A percentile compares a stretch with the other conserved stretches of the same genome.
Evolutionary conservation across 441 rosid species (phyloP).

Genomic region (Manihot esculenta): DNA sequence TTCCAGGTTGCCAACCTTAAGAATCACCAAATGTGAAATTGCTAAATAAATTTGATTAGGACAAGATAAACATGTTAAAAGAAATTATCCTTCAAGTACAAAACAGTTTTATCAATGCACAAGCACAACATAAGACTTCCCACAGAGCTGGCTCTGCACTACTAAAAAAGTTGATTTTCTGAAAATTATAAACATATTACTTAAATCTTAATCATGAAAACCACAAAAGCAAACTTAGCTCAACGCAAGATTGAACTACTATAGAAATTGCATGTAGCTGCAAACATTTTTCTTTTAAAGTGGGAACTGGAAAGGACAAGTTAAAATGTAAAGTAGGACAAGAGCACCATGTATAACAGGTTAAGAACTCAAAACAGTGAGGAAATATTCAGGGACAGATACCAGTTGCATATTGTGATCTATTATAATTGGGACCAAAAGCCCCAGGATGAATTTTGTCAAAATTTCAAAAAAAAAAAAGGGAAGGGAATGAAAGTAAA

Average conservation of each 20-base stretch:
- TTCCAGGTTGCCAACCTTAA: conserved; percentile 98
- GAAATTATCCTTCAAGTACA: background rate
- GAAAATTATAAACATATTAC: too few relatives aligned
- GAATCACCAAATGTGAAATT: conserved; percentile 28
- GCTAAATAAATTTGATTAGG: conserved; percentile 11
- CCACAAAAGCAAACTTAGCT: background rate
- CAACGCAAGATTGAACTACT: background rate
- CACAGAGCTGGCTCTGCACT: too few relatives aligned
- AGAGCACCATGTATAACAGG: background rate
- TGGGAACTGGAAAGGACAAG: background rate
- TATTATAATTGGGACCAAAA: too few relatives aligned
- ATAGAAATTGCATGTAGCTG: background rate
- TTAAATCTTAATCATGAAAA: too few relatives aligned
- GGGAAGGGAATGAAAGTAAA: conserved; percentile 17
- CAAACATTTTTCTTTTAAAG: background rate
- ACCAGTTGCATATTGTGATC: background rate
- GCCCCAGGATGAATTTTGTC: background rate
- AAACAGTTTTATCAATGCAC: background rate
- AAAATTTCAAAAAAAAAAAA: background rate
- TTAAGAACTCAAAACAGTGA: background rate
- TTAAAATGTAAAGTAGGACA: background rate
- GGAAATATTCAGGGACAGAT: background rate
- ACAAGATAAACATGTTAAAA: background rate
- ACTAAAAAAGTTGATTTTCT: background rate
- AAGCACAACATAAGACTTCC: background rate